Evolutionary conservation across 805 yeast genomes (phyloP).

Genomic region (Ogataea allantospora): DNA sequence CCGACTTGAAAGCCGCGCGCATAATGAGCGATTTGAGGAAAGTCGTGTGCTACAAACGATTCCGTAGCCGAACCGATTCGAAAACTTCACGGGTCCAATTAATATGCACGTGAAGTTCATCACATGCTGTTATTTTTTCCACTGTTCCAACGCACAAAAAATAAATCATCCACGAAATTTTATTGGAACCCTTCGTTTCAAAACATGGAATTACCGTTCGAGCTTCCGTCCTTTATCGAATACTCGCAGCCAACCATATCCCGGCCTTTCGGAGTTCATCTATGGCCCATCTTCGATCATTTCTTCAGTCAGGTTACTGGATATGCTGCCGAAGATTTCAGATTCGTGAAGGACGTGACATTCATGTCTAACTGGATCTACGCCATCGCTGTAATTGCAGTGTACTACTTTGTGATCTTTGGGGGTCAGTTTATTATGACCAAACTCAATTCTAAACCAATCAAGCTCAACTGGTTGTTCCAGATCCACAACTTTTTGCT

Average conservation of each 20-base stretch:
- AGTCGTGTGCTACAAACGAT: neutral
- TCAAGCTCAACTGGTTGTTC: conserved; percentile 72
- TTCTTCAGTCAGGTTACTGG: conserved; percentile 46
- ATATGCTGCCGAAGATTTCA: conserved; percentile 63
- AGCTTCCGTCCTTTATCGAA: conserved; percentile 26
- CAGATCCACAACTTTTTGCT: conserved; percentile 81
- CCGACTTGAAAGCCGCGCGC: no score
- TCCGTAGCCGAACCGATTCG: neutral
- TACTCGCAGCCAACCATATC: conserved; percentile 29
- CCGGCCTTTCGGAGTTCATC: conserved; percentile 53
- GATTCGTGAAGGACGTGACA: conserved; percentile 62
- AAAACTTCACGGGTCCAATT: neutral
- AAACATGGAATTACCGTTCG: conserved; percentile 13
- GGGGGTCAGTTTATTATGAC: conserved; percentile 75
- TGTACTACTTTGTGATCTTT: conserved; percentile 79
- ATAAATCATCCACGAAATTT: conserved; percentile 4
- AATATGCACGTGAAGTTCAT: conserved; percentile 1
- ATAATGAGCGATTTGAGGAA: neutral
- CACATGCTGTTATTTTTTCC: conserved; percentile 1
- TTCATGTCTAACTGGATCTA: conserved; percentile 65
- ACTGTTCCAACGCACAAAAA: conserved; percentile 1
- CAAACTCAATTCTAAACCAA: conserved; percentile 52
- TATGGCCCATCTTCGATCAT: conserved; percentile 67
- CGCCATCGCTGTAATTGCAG: conserved; percentile 48
- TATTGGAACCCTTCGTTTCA: conserved; percentile 1